Conservation (phyloP, 2,329 filamentous ascomycete species). For the Beauveria sp. region DNA sequence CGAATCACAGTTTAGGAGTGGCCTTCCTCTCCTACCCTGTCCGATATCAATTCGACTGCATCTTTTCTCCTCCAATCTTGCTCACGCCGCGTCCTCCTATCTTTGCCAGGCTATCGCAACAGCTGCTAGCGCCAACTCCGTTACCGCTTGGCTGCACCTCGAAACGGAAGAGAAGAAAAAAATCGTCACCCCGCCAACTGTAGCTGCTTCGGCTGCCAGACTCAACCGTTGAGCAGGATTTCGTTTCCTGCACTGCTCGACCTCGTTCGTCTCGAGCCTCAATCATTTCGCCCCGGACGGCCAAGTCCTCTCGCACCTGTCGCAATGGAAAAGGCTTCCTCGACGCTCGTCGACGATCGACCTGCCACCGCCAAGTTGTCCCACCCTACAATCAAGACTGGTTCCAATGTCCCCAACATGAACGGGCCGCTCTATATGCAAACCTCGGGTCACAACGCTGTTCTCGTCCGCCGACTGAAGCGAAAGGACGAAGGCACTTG, state of each 20-base stretch:
- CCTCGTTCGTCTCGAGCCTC: background rate
- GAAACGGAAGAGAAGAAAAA: background rate
- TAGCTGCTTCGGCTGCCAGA: background rate
- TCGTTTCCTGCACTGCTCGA: background rate
- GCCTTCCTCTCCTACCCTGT: background rate
- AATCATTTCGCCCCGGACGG: background rate
- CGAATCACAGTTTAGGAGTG: background rate
- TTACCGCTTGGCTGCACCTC: conserved; percentile 1
- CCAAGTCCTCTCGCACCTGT: background rate
- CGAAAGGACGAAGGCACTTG: conserved; percentile 54
- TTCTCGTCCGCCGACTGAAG: conserved; percentile 50
- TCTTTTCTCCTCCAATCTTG: background rate
- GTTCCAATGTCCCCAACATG: conserved; percentile 34
- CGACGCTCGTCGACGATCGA: background rate
- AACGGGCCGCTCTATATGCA: conserved; percentile 53
- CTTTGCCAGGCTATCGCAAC: background rate
- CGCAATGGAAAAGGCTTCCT: conserved; percentile 6
- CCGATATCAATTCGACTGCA: conserved; percentile 1
- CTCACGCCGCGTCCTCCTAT: background rate
- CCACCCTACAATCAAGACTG: conserved; percentile 22
- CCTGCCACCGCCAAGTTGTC: conserved; percentile 16
- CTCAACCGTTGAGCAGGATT: background rate
- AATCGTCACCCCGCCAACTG: conserved; percentile 3
- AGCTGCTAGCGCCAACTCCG: conserved; percentile 1
- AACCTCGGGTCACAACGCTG: conserved; percentile 40